phyloP scores from a whole-genome alignment of 108 stramenopile species.

The Epithemia pelagica region DNA sequence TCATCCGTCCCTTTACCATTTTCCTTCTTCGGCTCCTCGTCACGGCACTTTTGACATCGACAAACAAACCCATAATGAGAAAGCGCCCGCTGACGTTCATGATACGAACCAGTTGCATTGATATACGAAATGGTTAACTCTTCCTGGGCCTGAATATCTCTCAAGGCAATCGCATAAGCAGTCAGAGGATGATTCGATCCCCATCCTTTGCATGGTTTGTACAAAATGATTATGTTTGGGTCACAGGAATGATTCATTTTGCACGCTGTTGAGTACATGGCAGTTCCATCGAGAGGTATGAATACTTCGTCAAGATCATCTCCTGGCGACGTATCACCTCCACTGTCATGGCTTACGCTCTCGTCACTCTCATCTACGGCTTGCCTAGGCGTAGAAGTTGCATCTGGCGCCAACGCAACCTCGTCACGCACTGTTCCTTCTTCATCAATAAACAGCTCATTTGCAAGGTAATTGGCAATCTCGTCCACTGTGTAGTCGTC shows the following conservation, averaged over 20 bases:
- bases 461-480: slow-evolving; percentile 39
- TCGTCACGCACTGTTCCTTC: slow-evolving; percentile 7
- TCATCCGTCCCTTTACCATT: no score
- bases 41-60: slow-evolving; percentile 43
- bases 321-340: slow-evolving; percentile 8
- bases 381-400: not conserved
- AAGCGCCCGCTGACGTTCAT: slow-evolving; percentile 41
- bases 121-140: slow-evolving; percentile 84
- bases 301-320: slow-evolving; percentile 55
- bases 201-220: slow-evolving; percentile 34
- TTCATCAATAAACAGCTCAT: slow-evolving; percentile 3
- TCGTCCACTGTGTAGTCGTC: slow-evolving; percentile 41
- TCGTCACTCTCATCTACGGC: not conserved
- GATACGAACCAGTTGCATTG: slow-evolving; percentile 22
- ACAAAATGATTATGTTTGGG: slow-evolving; percentile 56
- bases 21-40: not conserved
- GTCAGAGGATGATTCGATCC: slow-evolving; percentile 43
- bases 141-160: slow-evolving; percentile 60
- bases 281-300: slow-evolving; percentile 81
- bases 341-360: not conserved
- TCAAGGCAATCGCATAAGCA: slow-evolving; percentile 47
- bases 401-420: not conserved
- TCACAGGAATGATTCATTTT: slow-evolving; percentile 88
- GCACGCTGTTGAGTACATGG: slow-evolving; percentile 58
- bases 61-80: slow-evolving; percentile 81